Evolutionary conservation across 257 asterid species (phyloP).

Genomic region (Solanum tacnaense): DNA sequence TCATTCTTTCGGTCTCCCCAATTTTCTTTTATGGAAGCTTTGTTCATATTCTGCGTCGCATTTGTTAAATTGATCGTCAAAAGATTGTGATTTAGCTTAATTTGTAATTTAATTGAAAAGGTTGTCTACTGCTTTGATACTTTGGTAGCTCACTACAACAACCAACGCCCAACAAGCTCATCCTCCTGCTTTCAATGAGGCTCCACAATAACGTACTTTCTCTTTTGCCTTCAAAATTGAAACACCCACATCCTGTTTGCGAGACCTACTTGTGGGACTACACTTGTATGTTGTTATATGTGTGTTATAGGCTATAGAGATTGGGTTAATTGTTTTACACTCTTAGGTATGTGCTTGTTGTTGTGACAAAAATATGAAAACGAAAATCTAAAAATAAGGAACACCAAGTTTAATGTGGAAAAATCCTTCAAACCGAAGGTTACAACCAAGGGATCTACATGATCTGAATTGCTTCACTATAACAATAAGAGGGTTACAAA

Average conservation of each 20-base stretch:
- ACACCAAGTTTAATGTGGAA: no score
- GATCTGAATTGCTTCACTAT: no score
- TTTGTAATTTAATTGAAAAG: constrained; percentile 5
- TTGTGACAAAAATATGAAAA: not conserved
- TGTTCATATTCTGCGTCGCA: not conserved
- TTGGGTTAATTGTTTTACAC: not conserved
- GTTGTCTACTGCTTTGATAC: constrained; percentile 90
- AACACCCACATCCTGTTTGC: not conserved
- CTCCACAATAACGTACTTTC: not conserved
- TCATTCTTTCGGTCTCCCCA: not conserved
- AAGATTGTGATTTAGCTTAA: not conserved
- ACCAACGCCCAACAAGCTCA: not conserved
- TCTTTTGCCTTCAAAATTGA: not conserved
- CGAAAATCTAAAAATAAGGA: no score
- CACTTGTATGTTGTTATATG: not conserved
- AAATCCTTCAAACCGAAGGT: no score
- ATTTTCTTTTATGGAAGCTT: not conserved
- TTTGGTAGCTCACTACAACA: constrained; percentile 79
- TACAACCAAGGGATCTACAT: no score
- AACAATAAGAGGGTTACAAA: no score
- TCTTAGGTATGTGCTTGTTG: not conserved
- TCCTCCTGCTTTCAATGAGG: not conserved
- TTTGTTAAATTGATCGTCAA: not conserved
- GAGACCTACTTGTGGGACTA: not conserved
- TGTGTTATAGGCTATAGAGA: not conserved